Base-by-base conservation (phyloP, 2,329 filamentous ascomycete species). In the Exophiala sideris region DNA sequence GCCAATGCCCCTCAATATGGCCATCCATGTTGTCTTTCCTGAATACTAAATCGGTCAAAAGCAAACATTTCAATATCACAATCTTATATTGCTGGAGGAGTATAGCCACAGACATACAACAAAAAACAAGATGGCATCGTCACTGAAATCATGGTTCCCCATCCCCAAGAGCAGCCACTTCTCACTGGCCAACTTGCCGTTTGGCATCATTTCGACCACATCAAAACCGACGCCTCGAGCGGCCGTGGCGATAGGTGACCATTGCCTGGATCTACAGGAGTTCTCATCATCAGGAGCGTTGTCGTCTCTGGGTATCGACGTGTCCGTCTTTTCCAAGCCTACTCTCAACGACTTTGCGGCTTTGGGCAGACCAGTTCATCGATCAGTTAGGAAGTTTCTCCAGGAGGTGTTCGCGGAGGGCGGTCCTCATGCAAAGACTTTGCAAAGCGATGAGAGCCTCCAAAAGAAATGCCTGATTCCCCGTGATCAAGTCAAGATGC, bases 171-270 rank as follows among this genome's bases (percentile, higher is more conserved):
- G 76, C 52, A 85, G 81, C 52, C 83, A 84, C 65, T 91, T 91
- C 71, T 89, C 88, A 7, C 74, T 92, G 48, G 83, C 85, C 65
- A 94, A 94, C 67, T 86, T 94, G 50, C 89, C 89, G 1, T 92
- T 92, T 66, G 89, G 89, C 65, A 84, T 94, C 73, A 88, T 94
- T 66, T 86, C 84, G 29, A 86, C 86, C 1, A 60, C 76, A 2
- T 69, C 76, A 5, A 76, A 81, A 54, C 64, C 76, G 9, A 76
- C 76, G 21, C 86, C 78, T 1, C 84, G 84, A 24, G 79, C 84
- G 8, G 88, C 87, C 11, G 73, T 88, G 56, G 87, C 87, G 8
- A 87, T 94, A 62, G 89, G 88, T 45, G 79, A 85, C 32, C 75
- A 88, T 69, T 87, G 83, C 0, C 73, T 94, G 41, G 87, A 92